Evolutionary conservation across 176 grass and related monocot genomes (phyloP), one percentile per base, ranked within the genome.

Genomic region (Ensete glaucum): DNA sequence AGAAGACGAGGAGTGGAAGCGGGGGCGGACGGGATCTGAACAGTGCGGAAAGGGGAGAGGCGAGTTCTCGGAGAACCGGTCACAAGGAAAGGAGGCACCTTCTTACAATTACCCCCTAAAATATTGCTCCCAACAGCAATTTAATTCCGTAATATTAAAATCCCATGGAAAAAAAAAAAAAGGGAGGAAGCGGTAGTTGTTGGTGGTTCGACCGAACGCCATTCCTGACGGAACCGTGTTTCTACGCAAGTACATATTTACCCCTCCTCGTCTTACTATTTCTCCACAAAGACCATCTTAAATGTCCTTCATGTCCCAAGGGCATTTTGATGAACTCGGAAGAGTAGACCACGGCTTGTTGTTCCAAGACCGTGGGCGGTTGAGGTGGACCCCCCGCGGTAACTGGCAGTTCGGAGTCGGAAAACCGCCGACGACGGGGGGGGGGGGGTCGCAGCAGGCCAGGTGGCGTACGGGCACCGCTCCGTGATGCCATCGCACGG

Each of bases 171-270:
- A 25, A 25, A 23, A 23, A 23, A 23, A 73, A 11, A 56, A 66
- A 70, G 20, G 64, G 20, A 67, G 62, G 50, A 26, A 66, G 69
- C 29, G 78, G 81, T 84, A 72, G 88, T 82, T 68, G 88, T 53
- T 54, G 76, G 81, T 82, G 11, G 88, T 85, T 91, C 85, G 57
- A 85, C 88, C 85, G 74, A 87, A 91, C 80, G 88, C 54, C 58
- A 26, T 52, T 77, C 56, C 62, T 80, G 70, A 82, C 81, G 84
- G 84, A 86, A 82, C 79, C 84, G 78, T 78, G 81, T 78, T 14
- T 54, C 53, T 23, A 20, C 20, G 8, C 23, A 58, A 60, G 76
- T 70, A 58, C 63, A 9, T 10, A 24, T 49, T 13, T 23, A 49
- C 1, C 60, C 70, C 52, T 58, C 0, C 15, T 2, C 34, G 34